A percentile compares a stretch with the other conserved stretches of the same genome.
These are phyloP conservation scores for Caloboletus inedulis DNA, from an alignment of 1,284 basidiomycete genomes.

Conservation along the genomic window DNA sequence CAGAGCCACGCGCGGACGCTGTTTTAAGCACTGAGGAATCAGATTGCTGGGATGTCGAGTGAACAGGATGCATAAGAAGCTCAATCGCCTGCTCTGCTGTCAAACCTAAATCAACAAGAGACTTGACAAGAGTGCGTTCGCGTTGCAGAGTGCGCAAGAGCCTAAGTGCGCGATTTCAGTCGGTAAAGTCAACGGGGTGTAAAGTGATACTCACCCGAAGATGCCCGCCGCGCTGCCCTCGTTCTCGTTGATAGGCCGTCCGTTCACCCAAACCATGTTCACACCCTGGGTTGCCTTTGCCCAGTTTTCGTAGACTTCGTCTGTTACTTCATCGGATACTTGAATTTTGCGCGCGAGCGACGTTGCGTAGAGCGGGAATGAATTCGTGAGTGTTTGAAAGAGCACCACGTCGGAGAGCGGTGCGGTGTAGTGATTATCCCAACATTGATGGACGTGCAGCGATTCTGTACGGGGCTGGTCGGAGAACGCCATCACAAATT, in stretches of 20 bases:
- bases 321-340: conserved; percentile 48
- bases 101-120: conserved; percentile 63
- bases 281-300: conserved; percentile 50
- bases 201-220: conserved; percentile 45
- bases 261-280: conserved; percentile 78
- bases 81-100: conserved; percentile 62
- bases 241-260: conserved; percentile 54
- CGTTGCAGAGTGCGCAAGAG: conserved; percentile 69
- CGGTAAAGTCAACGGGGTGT: not conserved
- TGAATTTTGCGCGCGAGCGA: conserved; percentile 65
- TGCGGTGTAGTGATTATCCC: conserved; percentile 7
- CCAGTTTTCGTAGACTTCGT: conserved; percentile 60
- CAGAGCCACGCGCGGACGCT: conserved; percentile 10
- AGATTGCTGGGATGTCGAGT: conserved; percentile 17
- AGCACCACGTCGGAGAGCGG: conserved; percentile 49
- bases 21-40: not conserved
- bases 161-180: conserved; percentile 32
- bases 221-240: conserved; percentile 57
- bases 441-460: conserved; percentile 19
- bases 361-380: conserved; percentile 84
- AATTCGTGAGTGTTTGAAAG: conserved; percentile 73
- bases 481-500: conserved; percentile 63
- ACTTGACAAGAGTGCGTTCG: conserved; percentile 66
- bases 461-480: conserved; percentile 7
- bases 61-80: conserved; percentile 61